Evolutionary conservation across 2,329 filamentous ascomycete genomes (phyloP).

Genomic region (Pestalotiopsis sp.): DNA sequence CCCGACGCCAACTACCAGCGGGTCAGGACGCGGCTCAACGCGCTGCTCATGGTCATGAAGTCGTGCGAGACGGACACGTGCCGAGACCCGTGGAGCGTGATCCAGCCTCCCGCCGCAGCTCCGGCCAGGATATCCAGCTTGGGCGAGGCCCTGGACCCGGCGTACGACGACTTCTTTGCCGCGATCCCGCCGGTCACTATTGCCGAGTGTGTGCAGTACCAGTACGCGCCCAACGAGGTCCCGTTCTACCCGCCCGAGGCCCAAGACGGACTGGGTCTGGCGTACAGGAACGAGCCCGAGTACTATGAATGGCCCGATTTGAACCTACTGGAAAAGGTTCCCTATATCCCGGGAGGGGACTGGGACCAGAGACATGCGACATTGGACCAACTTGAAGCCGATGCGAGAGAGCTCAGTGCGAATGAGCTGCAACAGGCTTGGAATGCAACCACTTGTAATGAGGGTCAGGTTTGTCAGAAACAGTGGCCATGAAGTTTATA

Average conservation of each 20-base stretch:
- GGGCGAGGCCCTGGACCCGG: constrained; percentile 48
- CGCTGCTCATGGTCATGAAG: constrained; percentile 28
- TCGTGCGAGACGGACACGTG: constrained; percentile 25
- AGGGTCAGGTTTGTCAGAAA: not conserved
- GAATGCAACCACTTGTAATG: not conserved
- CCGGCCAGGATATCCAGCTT: constrained; percentile 28
- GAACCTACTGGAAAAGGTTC: not conserved
- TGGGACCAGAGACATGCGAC: not conserved
- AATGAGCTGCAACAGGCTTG: constrained; percentile 1
- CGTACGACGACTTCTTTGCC: constrained; percentile 57
- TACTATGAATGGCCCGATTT: not conserved
- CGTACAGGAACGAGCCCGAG: not conserved
- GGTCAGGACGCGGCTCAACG: constrained; percentile 23
- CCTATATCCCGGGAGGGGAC: not conserved
- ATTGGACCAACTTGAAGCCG: not conserved
- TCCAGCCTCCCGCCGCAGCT: constrained; percentile 47
- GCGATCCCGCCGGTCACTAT: constrained; percentile 14
- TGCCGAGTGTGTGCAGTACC: constrained; percentile 1
- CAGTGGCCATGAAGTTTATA: not conserved
- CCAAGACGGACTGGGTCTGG: not conserved
- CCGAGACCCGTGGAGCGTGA: constrained; percentile 47
- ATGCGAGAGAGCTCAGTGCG: not conserved
- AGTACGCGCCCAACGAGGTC: not conserved
- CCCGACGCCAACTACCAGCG: constrained; percentile 15
- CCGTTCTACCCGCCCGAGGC: not conserved